Evolutionary conservation across 192 early-diverging fungal species (phyloP), one percentile per base, ranked within the genome.

Genomic region (Coemansia sp.): DNA sequence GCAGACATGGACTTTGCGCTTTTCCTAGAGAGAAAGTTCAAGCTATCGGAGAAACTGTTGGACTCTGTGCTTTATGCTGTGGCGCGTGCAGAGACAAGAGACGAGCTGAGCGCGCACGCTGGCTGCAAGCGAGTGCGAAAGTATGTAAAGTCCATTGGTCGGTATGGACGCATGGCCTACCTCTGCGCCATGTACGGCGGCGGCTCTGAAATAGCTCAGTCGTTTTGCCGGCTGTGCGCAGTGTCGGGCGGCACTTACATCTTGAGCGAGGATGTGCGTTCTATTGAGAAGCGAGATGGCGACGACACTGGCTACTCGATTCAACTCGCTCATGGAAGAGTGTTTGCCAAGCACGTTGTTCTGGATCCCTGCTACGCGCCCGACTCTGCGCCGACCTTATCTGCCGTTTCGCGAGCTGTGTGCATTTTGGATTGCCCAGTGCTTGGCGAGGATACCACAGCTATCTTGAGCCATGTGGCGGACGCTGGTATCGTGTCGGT

Each of bases 221-320:
- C 91, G 6, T 95, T 96, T 72, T 94, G 93, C 74, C 85, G 94
- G 55, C 68, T 89, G 4, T 91, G 88, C 37, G 95, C 95, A 7
- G 95, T 98, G 1, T 86, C 91, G 65, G 93, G 93, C 24, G 94
- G 95, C 15, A 88, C 86, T 10, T 98, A 95, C 60, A 90, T 97
- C 59, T 75, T 97, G 21, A 77, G 83, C 34, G 83, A 87, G 46
- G 60, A 67, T 0, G 48, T 90, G 9, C 58, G 65, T 0, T 42
- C 67, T 22, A 68, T 84, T 9, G 15, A 38, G 59, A 17, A 34
- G 39, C 55, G 63, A 8, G 57, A 72, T 6, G 82, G 81, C 29
- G 62, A 76, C 12, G 27, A 42, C 17, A n/a, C 39, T 3, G 52
- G 61, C 52, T 50, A 43, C 35, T 54, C 29, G 42, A 18, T 26